A percentile compares a stretch with the other conserved stretches of the same genome.
Evolutionary conservation across 2,329 filamentous ascomycete genomes (phyloP).

Genomic region (Fusarium transvaalense): DNA sequence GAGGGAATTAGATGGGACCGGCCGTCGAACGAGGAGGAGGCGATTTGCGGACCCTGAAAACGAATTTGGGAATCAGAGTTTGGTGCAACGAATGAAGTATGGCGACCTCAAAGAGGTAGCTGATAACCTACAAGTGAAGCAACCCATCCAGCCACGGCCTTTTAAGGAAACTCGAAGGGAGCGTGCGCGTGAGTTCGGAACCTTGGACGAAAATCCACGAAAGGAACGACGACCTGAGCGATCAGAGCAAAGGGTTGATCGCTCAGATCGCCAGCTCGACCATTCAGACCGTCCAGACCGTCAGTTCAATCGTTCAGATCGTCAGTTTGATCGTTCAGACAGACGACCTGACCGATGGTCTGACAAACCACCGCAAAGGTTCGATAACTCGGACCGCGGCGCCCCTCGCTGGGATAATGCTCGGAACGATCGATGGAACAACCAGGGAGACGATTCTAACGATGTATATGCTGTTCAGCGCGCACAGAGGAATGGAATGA

Average conservation of each 20-base stretch:
- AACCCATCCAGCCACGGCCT: constrained; percentile 46
- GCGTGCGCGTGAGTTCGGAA: constrained; percentile 8
- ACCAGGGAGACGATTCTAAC: constrained; percentile 3
- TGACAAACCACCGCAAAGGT: constrained; percentile 19
- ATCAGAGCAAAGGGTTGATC: not conserved
- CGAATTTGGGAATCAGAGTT: constrained; percentile 66
- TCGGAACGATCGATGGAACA: constrained; percentile 25
- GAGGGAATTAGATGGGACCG: constrained; percentile 51
- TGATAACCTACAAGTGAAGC: constrained; percentile 42
- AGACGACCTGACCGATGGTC: constrained; percentile 1
- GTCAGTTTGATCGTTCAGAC: constrained; percentile 12
- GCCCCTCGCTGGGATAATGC: constrained; percentile 21
- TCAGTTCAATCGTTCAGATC: constrained; percentile 2
- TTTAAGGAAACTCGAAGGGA: constrained; percentile 34
- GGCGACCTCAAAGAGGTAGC: constrained; percentile 54
- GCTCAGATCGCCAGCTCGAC: not conserved
- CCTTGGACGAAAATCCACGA: not conserved
- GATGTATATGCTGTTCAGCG: constrained; percentile 24
- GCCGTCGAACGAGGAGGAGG: constrained; percentile 61
- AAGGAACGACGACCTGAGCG: constrained; percentile 15
- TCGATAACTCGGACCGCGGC: constrained; percentile 14
- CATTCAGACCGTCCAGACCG: not conserved
- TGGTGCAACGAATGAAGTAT: constrained; percentile 67
- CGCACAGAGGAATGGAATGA: constrained; percentile 50
- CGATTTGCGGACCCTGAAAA: constrained; percentile 65